Percentiles rank a stretch among this genome's conserved stretches.
phyloP scores from a whole-genome alignment of 257 asterid species.

The Primulina huaijiensis region DNA sequence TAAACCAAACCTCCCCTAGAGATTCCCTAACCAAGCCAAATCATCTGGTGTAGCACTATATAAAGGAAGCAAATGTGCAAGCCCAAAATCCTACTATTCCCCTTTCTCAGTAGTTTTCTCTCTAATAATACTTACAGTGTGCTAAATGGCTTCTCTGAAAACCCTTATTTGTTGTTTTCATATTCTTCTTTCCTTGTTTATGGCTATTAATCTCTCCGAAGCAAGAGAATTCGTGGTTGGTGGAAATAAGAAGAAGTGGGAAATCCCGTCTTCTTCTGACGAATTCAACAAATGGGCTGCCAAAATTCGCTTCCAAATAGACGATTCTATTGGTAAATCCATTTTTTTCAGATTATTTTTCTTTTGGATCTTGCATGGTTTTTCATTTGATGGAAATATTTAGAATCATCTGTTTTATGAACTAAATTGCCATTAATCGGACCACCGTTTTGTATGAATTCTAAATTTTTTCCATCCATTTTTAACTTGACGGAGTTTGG shows the following conservation, averaged over 20 bases:
- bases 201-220: slow-evolving; percentile 25
- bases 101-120: not conserved
- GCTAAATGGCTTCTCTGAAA: slow-evolving; percentile 37
- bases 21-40: not conserved
- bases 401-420: too few species aligned
- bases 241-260: slow-evolving; percentile 40
- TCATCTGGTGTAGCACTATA: not conserved
- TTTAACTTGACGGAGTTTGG: too few species aligned
- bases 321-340: slow-evolving; percentile 52
- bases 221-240: slow-evolving; percentile 40
- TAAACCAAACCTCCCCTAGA: not conserved
- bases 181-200: slow-evolving; percentile 21
- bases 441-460: too few species aligned
- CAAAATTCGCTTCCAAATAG: slow-evolving; percentile 44
- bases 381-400: too few species aligned
- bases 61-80: not conserved
- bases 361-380: not conserved
- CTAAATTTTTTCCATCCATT: too few species aligned
- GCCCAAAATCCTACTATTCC: not conserved
- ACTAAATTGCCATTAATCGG: too few species aligned
- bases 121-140: not conserved
- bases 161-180: slow-evolving; percentile 25
- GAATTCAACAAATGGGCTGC: slow-evolving; percentile 49
- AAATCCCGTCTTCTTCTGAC: slow-evolving; percentile 50
- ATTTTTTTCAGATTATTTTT: not conserved